Percentiles rank a stretch among this genome's conserved stretches.
Evolutionary conservation across 176 grass and related monocot genomes (phyloP).

Genomic region (Lolium rigidum): DNA sequence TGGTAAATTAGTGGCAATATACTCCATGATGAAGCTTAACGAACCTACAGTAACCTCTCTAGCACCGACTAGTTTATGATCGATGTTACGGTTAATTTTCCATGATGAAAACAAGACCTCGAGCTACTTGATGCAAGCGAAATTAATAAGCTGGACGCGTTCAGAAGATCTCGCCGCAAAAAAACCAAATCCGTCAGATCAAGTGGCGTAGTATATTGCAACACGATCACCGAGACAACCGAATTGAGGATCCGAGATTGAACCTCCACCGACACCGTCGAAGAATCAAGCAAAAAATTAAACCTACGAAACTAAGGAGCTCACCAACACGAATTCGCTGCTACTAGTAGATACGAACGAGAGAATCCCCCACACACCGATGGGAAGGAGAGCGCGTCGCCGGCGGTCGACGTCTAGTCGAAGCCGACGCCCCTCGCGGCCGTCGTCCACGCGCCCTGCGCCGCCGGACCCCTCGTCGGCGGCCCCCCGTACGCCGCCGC

Average conservation of each 20-base stretch:
- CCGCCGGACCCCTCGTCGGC: neutral
- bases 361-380: neutral
- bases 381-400: neutral
- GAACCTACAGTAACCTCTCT: neutral
- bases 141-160: neutral
- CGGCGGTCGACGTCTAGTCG: neutral
- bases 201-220: too few species aligned
- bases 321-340: slow-evolving; percentile 1
- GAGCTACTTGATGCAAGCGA: neutral
- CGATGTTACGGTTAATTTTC: neutral
- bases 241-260: too few species aligned
- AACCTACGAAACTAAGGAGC: too few species aligned
- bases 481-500: neutral
- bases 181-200: neutral
- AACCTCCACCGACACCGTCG: too few species aligned
- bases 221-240: too few species aligned
- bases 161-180: slow-evolving; percentile 1
- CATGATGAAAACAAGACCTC: neutral
- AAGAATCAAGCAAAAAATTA: too few species aligned
- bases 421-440: neutral
- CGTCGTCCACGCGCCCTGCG: neutral
- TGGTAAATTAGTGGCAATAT: neutral
- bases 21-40: neutral
- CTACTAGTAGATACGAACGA: neutral
- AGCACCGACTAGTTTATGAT: neutral